Percentiles rank a stretch among this genome's conserved stretches.
phyloP scores from a whole-genome alignment of 441 rosid genomes.

The Breynia disticha region DNA sequence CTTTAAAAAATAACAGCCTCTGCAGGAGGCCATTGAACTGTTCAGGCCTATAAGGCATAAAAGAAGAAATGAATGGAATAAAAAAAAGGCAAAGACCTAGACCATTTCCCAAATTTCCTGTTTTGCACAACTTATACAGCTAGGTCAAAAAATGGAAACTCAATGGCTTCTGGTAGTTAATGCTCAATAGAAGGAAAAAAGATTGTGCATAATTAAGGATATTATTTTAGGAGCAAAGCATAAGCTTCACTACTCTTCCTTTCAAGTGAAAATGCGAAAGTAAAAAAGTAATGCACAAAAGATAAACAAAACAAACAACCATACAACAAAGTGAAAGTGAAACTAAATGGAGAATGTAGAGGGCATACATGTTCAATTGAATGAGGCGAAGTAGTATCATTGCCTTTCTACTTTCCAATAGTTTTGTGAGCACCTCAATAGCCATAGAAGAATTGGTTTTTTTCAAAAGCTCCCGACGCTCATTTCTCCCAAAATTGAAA shows the following conservation, averaged over 20 bases:
- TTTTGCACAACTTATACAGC: no score
- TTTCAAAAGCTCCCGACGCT: conserved; percentile 30
- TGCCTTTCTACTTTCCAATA: conserved; percentile 42
- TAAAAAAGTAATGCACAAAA: not conserved
- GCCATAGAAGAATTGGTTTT: conserved; percentile 32
- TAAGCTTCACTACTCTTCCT: no score
- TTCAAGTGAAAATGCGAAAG: no score
- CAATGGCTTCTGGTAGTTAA: no score
- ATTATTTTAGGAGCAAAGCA: no score
- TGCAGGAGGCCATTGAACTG: conserved; percentile 41
- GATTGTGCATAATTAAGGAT: no score
- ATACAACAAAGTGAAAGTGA: conserved; percentile 8
- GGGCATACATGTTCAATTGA: conserved; percentile 45
- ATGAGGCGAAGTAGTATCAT: conserved; percentile 38
- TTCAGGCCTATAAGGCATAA: conserved; percentile 44
- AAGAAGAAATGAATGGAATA: conserved; percentile 7
- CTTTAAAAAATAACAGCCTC: conserved; percentile 38
- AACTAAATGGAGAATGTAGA: conserved; percentile 8
- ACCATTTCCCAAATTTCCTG: not conserved
- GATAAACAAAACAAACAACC: not conserved
- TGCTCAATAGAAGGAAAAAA: no score
- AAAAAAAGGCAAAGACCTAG: not conserved
- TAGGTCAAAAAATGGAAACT: no score
- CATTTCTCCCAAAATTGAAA: conserved; percentile 16
- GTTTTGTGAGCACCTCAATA: conserved; percentile 38